Base-by-base conservation (phyloP, 257 asterid genomes). In the Craterostigma plantagineum region DNA sequence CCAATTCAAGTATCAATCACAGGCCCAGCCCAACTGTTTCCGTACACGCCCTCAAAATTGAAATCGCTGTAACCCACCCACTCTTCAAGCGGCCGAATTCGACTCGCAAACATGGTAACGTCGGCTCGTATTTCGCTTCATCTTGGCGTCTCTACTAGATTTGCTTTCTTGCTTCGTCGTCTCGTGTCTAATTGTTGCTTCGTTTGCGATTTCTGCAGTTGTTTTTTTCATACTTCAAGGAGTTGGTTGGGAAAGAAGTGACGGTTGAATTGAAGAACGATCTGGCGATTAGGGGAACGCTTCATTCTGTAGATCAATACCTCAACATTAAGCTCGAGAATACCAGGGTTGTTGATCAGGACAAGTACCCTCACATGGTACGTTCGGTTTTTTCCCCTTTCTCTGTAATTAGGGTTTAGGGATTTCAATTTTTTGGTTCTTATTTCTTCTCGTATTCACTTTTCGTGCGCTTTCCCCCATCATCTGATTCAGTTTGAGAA, bases 201-300 rank as follows among this genome's bases (percentile, higher is more conserved):
- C n/a, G 30, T 23, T 23, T 23, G 2, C 30, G 6, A 27, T 27
- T 18, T 48, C 56, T 63, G 80, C 86, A 85, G 96, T 66, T 85
- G 80, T 85, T 85, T 69, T 85, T 85, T 74, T 85, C 96, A 54
- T 85, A 85, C 49, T 85, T 85, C 77, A 85, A 81, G 79, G 94
- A 81, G 61, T 62, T 85, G 72, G 96, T 85, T 42, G 94, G 96
- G 15, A 63, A 86, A 54, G 96, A 85, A 71, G 96, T 85, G 46
- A 81, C 94, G n/a, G 96, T 85, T 49, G 94, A 85, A 66, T 52
- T 85, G 46, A 85, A 85, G 86, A 85, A 85, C 55, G 96, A 86
- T 67, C 73, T 86, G 51, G 97, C 97, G 0, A 78, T 86, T 48
- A 67, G 80, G 48, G 94, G 97, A 17, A 86, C 91, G 34, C 81